Percentiles rank a stretch among this genome's conserved stretches.
These are phyloP conservation scores for Botrytis cinerea DNA, from an alignment of 2,329 filamentous ascomycete genomes.

Conservation along the genomic window DNA sequence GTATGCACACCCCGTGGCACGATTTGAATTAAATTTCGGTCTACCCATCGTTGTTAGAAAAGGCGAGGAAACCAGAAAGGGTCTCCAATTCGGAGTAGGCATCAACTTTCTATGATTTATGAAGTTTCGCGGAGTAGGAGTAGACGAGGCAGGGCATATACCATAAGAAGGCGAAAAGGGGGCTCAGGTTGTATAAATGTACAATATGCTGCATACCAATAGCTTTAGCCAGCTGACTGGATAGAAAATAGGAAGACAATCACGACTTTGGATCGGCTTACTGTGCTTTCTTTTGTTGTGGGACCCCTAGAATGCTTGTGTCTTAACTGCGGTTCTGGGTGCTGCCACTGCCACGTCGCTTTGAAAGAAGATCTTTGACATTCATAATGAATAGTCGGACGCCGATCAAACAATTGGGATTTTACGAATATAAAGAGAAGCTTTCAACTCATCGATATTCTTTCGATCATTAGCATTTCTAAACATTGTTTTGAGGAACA, in stretches of 20 bases:
- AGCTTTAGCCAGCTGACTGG: slow-evolving; percentile 17
- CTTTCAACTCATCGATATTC: neutral
- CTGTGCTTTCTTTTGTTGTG: neutral
- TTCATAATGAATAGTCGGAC: neutral
- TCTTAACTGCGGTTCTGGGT: neutral
- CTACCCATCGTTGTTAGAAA: slow-evolving; percentile 78
- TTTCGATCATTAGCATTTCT: neutral
- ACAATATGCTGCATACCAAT: slow-evolving; percentile 4
- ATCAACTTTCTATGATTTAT: slow-evolving; percentile 81
- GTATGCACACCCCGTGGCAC: slow-evolving; percentile 88
- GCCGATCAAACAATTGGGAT: neutral
- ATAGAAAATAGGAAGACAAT: neutral
- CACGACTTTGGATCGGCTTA: neutral
- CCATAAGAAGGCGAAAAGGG: slow-evolving; percentile 6
- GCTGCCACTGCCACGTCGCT: slow-evolving; percentile 5
- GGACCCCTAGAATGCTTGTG: no score
- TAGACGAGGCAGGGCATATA: slow-evolving; percentile 7
- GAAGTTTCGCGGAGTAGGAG: slow-evolving; percentile 7
- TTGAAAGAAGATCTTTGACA: neutral
- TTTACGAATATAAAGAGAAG: neutral
- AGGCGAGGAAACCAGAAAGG: slow-evolving; percentile 87
- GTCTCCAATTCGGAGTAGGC: slow-evolving; percentile 91
- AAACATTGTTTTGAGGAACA: neutral
- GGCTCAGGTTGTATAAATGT: slow-evolving; percentile 9
- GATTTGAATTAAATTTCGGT: slow-evolving; percentile 96